Evolutionary conservation across 2,329 filamentous ascomycete species (phyloP).

Genomic region (Epichloe sylvatica): DNA sequence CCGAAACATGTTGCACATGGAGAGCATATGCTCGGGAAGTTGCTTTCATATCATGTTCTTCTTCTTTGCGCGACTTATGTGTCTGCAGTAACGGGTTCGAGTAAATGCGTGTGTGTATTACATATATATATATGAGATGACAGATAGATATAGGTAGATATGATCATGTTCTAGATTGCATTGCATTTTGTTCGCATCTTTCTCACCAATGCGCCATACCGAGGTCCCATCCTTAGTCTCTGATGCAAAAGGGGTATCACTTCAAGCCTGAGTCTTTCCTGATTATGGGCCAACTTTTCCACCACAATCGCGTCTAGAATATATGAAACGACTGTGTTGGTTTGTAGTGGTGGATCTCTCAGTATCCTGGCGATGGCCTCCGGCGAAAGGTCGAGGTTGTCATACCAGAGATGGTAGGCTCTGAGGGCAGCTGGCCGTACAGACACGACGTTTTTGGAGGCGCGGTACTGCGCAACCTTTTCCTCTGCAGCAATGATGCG

Average conservation of each 20-base stretch:
- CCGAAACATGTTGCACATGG: background rate
- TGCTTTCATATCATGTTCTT: no score
- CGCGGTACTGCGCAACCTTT: conserved; percentile 23
- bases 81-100: no score
- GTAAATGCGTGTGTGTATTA: no score
- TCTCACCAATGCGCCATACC: conserved; percentile 17
- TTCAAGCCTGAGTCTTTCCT: conserved; percentile 28
- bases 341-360: conserved; percentile 45
- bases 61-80: no score
- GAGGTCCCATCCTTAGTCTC: conserved; percentile 3
- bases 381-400: conserved; percentile 33
- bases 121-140: no score
- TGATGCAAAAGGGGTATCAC: conserved; percentile 25
- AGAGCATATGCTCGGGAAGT: background rate
- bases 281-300: conserved; percentile 38
- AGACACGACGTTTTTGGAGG: conserved; percentile 12
- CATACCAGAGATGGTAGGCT: conserved; percentile 52
- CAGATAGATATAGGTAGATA: no score
- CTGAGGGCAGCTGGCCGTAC: conserved; percentile 28
- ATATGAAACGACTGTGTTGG: conserved; percentile 41
- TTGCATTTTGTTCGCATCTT: conserved; percentile 6
- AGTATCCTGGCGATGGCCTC: conserved; percentile 38
- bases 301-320: conserved; percentile 40
- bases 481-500: conserved; percentile 30
- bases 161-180: no score